Conservation (phyloP, 2,329 filamentous ascomycete species). For the Lasiodiplodia citricola region DNA sequence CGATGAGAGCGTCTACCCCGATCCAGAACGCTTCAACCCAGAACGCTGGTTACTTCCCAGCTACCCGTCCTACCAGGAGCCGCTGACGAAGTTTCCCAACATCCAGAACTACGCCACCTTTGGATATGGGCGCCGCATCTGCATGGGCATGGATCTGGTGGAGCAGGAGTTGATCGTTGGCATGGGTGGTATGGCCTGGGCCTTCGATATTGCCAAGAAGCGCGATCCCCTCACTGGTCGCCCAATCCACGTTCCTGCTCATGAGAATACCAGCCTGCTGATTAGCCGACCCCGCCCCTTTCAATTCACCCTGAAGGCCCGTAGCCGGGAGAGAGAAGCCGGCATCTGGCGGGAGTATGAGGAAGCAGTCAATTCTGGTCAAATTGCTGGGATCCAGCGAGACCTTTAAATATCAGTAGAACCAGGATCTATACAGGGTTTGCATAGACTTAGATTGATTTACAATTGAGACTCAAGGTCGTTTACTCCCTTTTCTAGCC, state of each 20-base stretch:
- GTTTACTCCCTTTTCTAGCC: too few relatives aligned
- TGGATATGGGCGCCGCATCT: conserved; percentile 58
- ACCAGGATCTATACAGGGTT: too few relatives aligned
- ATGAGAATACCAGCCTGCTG: conserved; percentile 21
- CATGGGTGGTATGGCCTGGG: conserved; percentile 30
- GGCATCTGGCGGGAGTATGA: background rate
- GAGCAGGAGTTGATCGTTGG: conserved; percentile 29
- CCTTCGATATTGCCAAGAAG: conserved; percentile 28
- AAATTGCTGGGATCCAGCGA: too few relatives aligned
- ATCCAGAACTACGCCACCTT: conserved; percentile 38
- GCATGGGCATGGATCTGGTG: conserved; percentile 34
- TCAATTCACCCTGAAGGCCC: conserved; percentile 10
- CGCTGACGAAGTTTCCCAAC: conserved; percentile 28
- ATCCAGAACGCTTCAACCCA: conserved; percentile 36
- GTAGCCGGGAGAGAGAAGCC: background rate
- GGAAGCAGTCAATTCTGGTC: background rate
- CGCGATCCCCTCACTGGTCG: background rate
- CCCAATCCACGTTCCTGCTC: conserved; percentile 10
- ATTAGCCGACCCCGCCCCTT: conserved; percentile 23
- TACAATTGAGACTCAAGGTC: too few relatives aligned
- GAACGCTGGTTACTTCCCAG: conserved; percentile 58
- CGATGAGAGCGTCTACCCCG: conserved; percentile 32
- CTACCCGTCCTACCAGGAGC: conserved; percentile 30
- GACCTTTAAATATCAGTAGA: too few relatives aligned
- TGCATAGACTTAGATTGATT: too few relatives aligned